Evolutionary conservation across 306 rosid species (phyloP), one percentile per base, ranked within the genome.

Genomic region (Citrullus amarus): DNA sequence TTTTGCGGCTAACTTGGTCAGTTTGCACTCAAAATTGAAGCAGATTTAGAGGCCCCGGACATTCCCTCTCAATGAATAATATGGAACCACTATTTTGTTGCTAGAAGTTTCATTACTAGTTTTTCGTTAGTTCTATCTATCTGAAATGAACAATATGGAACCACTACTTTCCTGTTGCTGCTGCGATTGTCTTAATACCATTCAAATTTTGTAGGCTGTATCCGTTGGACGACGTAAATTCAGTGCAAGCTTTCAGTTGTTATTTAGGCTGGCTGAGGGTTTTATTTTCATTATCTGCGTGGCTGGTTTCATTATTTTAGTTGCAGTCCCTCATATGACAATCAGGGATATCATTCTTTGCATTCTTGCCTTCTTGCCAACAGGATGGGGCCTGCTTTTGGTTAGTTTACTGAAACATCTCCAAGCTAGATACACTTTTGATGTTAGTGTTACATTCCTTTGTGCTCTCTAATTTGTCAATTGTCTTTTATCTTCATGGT

Each of bases 341-440:
- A 18, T 87, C 14, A 86, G 71, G 83, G 98, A 95, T 83, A 82
- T 91, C 66, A 12, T 92, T 30, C 89, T 91, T 65, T 86, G 93
- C 90, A 79, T 92, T 81, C 92, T 95, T 51, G 97, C 97, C 44
- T 90, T 95, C 85, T 83, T 89, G 92, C 98, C 98, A 28, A 88
- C 98, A 11, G 98, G 97, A 80, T 95, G 98, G 98, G 98, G 98
- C 34, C 43, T 95, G 85, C 91, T 95, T 76, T 85, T 73, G 95
- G 98, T 95, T 11, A 87, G 96, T 89, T 79, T 11, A 17, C 65
- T 58, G 30, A 13, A 46, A 12, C n/a, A 22, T 32, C 57, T 46
- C 36, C 25, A 39, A 9, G 7, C 34, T 68, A 39, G 14, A 34
- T 4, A 16, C 50, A 8, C 72, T 65, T 65, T 65, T 5, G 69